Conservation (phyloP, 768 basidiomycete genomes). For the Sarcomyxa edulis region DNA sequence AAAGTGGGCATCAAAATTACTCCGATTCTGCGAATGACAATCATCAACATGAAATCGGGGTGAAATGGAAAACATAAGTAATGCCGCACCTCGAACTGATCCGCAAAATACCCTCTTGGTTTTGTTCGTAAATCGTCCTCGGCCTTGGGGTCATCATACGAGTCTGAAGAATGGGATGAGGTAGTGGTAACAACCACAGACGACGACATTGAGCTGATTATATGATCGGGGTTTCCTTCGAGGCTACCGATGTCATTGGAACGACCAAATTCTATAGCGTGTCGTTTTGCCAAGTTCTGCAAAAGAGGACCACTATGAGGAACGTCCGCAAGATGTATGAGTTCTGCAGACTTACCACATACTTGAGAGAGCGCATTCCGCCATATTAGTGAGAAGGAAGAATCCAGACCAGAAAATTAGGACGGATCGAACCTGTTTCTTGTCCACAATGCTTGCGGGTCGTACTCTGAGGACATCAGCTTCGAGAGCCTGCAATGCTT, state of each 20-base stretch:
- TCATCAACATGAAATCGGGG: not conserved
- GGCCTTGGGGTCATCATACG: constrained; percentile 26
- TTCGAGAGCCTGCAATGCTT: constrained; percentile 76
- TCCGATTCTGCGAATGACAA: constrained; percentile 54
- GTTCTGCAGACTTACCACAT: not conserved
- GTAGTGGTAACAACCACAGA: constrained; percentile 51
- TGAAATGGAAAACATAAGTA: constrained; percentile 23
- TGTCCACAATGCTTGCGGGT: constrained; percentile 96
- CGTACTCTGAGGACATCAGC: constrained; percentile 86
- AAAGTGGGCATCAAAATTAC: constrained; percentile 88
- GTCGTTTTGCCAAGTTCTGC: constrained; percentile 83
- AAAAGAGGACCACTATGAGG: not conserved
- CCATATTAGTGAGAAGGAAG: constrained; percentile 43
- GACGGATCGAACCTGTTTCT: constrained; percentile 65
- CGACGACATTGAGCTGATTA: constrained; percentile 38
- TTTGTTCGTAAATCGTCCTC: constrained; percentile 37
- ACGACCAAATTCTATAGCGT: constrained; percentile 70
- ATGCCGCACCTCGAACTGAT: constrained; percentile 87
- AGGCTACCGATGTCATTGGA: constrained; percentile 22
- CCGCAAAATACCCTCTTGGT: constrained; percentile 87
- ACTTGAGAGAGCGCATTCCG: constrained; percentile 25
- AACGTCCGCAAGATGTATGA: not conserved
- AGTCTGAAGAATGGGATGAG: constrained; percentile 33
- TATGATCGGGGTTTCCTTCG: constrained; percentile 15
- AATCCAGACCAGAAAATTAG: not conserved